Percentiles rank a stretch among this genome's conserved stretches.
Conservation (phyloP, 441 rosid species). For the Geranium incanum region DNA sequence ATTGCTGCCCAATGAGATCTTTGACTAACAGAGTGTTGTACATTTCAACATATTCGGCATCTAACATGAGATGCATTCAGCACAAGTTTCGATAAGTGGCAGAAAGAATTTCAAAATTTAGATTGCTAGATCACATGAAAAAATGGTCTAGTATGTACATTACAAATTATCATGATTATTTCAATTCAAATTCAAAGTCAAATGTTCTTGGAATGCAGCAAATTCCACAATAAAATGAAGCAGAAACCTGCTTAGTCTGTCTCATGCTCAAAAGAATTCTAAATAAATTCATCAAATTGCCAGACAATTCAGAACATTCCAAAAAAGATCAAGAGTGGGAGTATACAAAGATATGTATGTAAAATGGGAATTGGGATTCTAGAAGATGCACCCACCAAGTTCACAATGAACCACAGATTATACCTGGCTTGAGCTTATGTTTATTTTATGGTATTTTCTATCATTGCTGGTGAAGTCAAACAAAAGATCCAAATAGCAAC, state of each 20-base stretch:
- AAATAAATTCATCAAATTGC: not conserved
- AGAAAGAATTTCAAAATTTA: conserved; percentile 20
- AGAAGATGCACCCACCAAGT: not conserved
- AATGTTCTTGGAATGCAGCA: conserved; percentile 26
- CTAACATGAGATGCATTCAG: conserved; percentile 31
- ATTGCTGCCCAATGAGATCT: conserved; percentile 24
- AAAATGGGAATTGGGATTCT: not conserved
- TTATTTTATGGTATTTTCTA: not conserved
- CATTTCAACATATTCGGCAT: conserved; percentile 34
- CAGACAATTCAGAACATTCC: not conserved
- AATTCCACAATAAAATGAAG: not conserved
- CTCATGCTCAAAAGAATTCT: not conserved
- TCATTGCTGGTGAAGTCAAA: not conserved
- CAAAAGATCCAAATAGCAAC: conserved; percentile 3
- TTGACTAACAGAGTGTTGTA: conserved; percentile 38
- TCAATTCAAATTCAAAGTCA: conserved; percentile 43
- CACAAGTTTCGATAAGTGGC: conserved; percentile 18
- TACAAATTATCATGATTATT: conserved; percentile 25
- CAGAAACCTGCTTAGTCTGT: conserved; percentile 8
- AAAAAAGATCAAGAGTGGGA: not conserved
- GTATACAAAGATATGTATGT: not conserved
- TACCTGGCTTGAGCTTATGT: not conserved
- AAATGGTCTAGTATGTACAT: conserved; percentile 26
- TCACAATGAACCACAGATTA: not conserved
- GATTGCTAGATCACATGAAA: conserved; percentile 15